Evolutionary conservation across 306 rosid genomes (phyloP).

Genomic region (Styphnolobium japonicum): DNA sequence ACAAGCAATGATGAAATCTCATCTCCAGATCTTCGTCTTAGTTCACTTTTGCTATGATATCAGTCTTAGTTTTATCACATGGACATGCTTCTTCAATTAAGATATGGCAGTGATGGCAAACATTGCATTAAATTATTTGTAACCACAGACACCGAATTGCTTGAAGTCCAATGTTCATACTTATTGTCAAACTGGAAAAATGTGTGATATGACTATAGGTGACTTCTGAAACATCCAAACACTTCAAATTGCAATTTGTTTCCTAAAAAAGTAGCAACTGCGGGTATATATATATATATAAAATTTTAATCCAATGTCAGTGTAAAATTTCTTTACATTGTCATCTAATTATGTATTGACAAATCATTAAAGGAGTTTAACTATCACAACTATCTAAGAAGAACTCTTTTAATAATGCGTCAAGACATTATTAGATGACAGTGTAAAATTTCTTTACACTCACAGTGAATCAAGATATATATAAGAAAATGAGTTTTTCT

Average conservation of each 20-base stretch:
- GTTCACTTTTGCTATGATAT: background rate
- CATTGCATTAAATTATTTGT: constrained; percentile 15
- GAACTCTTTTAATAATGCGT: too few species aligned
- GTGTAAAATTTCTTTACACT: too few species aligned
- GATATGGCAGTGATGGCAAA: background rate
- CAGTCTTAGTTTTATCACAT: background rate
- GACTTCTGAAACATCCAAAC: background rate
- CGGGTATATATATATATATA: background rate
- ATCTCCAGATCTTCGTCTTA: background rate
- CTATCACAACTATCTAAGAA: too few species aligned
- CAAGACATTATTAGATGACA: too few species aligned
- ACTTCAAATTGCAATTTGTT: background rate
- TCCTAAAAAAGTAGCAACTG: background rate
- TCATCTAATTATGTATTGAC: too few species aligned
- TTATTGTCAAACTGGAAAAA: background rate
- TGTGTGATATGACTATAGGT: background rate
- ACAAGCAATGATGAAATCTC: constrained; percentile 8
- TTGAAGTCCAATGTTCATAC: constrained; percentile 13
- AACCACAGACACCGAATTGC: constrained; percentile 7
- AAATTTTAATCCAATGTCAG: too few species aligned
- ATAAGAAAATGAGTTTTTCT: background rate
- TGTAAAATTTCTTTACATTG: too few species aligned
- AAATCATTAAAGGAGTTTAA: too few species aligned
- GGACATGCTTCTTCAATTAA: background rate
- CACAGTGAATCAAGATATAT: too few species aligned